Base-by-base conservation (phyloP, 805 yeast species). In the Metschnikowia baotianmanensis region DNA sequence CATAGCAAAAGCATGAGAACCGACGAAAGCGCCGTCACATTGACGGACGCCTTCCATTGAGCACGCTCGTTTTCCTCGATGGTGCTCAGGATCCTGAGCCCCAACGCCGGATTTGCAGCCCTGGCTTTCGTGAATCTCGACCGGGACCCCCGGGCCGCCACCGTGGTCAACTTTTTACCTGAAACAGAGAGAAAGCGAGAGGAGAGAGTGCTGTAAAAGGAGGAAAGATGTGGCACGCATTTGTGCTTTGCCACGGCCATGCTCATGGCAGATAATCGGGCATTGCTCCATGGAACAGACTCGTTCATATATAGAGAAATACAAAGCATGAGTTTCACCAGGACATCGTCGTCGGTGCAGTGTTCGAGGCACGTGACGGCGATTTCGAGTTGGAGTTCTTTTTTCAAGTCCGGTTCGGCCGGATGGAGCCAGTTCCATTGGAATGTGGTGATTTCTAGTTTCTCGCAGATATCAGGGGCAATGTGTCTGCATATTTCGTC, bases 241-340 rank as follows among this genome's bases (percentile, higher is more conserved):
- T 18, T 30, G 11, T 19, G 5, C n/a, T 15, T 15, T 18, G 22
- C 19, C 11, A 38, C 22, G 5, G 37, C 17, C 30, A 11, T 30
- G 15, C 38, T 35, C 11, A 38, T 34, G 21, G 12, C 17, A 8
- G 53, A 32, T 2, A 42, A 35, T 8, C 20, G 36, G 3, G 28
- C 3, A 20, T 40, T 44, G 22, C 51, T 47, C 69, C 70, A 65
- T 2, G 69, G 66, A 5, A 57, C 53, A 31, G 56, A 20, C 1
- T 67, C 65, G 33, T 64, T 62, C 22, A 44, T 20, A 38, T 61
- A 63, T 16, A 36, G 47, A 1, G 65, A 53, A 12, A 49, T 10
- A 2, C 28, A 26, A 5, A 17, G 20, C 33, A 45, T 19, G 13
- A 45, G 34, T 12, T 21, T 28, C 9, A 44, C 31, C 24, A 26